phyloP scores from a whole-genome alignment of 1,284 basidiomycete genomes.

The Microbotryum violaceum region DNA sequence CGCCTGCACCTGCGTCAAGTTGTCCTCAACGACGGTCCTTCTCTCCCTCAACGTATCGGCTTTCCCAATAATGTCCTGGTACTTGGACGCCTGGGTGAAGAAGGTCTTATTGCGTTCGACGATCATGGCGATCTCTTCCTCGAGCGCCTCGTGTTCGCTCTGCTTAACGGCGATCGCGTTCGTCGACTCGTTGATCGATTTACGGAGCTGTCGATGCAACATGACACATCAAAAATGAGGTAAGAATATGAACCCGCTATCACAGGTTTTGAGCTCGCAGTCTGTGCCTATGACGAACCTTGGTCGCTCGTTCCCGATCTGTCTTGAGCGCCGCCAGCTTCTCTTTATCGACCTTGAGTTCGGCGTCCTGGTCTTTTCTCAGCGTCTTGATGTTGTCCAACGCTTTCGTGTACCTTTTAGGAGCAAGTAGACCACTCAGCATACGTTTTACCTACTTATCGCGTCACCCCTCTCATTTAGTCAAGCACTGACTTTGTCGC shows the following conservation, averaged over 20 bases:
- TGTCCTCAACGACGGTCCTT: conserved; percentile 57
- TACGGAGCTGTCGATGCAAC: conserved; percentile 50
- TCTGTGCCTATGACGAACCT: conserved; percentile 35
- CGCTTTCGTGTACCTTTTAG: conserved; percentile 82
- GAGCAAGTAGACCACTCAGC: not conserved
- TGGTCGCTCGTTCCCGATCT: conserved; percentile 81
- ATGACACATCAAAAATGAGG: too few species aligned
- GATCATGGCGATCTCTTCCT: conserved; percentile 58
- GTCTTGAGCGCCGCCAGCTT: conserved; percentile 68
- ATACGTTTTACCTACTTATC: not conserved
- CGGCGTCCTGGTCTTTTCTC: conserved; percentile 79
- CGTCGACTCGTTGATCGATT: conserved; percentile 59
- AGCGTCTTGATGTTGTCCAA: conserved; percentile 84
- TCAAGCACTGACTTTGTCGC: conserved; percentile 66
- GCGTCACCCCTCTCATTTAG: conserved; percentile 5
- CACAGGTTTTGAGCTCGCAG: too few species aligned
- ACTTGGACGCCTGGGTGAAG: conserved; percentile 66
- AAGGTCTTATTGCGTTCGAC: conserved; percentile 71
- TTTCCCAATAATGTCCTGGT: conserved; percentile 70
- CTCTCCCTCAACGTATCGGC: conserved; percentile 61
- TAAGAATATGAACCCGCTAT: too few species aligned
- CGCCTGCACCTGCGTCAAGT: conserved; percentile 54
- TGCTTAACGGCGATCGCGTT: conserved; percentile 62
- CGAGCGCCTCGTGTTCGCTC: conserved; percentile 62
- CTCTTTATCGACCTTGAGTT: conserved; percentile 89